phyloP scores from a whole-genome alignment of 495 filamentous ascomycete genomes.

The Lentithecium fluviatile region DNA sequence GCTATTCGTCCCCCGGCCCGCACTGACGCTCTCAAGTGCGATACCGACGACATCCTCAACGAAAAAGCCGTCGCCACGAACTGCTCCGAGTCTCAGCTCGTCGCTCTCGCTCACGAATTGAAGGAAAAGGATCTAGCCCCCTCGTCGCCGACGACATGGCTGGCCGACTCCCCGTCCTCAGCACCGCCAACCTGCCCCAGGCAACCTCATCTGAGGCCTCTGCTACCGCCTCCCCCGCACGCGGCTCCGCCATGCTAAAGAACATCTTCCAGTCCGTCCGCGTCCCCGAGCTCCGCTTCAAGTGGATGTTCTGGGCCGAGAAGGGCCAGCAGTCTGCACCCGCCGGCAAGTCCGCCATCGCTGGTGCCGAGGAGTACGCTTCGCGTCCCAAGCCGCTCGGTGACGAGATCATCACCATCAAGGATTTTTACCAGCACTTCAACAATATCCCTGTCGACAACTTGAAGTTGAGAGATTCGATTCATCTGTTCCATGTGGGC shows the following conservation, averaged over 20 bases:
- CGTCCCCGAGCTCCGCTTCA: conserved; percentile 53
- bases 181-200: conserved; percentile 32
- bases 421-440: conserved; percentile 84
- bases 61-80: not conserved
- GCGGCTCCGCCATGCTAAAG: conserved; percentile 42
- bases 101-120: not conserved
- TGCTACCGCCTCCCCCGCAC: conserved; percentile 42
- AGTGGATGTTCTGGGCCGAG: conserved; percentile 62
- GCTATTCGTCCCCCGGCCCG: too few species aligned
- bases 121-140: too few species aligned
- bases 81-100: not conserved
- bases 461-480: conserved; percentile 74
- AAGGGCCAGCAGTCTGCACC: conserved; percentile 39
- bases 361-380: conserved; percentile 14
- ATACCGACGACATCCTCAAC: conserved; percentile 5
- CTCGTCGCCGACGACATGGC: conserved; percentile 23
- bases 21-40: not conserved
- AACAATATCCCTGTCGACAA: conserved; percentile 81
- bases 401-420: conserved; percentile 67
- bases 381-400: conserved; percentile 63
- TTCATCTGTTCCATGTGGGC: conserved; percentile 86
- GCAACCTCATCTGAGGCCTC: conserved; percentile 27
- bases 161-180: conserved; percentile 27
- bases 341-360: conserved; percentile 8
- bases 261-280: conserved; percentile 50